phyloP scores from a whole-genome alignment of 495 filamentous ascomycete genomes.

The Daldinia childiae region DNA sequence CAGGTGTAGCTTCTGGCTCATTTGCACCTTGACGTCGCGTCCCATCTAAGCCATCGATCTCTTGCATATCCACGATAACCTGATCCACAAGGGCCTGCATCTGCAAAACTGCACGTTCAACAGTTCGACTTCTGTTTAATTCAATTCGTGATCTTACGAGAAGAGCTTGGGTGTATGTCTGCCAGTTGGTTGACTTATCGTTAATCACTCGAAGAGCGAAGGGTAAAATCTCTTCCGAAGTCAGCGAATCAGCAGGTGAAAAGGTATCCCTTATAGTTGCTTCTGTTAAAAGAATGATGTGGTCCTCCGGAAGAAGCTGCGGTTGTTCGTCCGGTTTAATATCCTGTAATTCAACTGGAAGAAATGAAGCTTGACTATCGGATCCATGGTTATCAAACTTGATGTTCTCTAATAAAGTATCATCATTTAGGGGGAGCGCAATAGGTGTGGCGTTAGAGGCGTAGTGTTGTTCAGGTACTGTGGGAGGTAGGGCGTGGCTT shows the following conservation, averaged over 20 bases:
- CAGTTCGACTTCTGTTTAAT: conserved; percentile 80
- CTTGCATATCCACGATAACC: conserved; percentile 86
- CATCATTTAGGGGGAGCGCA: conserved; percentile 83
- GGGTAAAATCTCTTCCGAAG: conserved; percentile 89
- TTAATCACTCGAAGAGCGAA: conserved; percentile 89
- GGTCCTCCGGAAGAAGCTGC: conserved; percentile 80
- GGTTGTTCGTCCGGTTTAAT: conserved; percentile 85
- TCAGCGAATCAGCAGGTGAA: conserved; percentile 82
- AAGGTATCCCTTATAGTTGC: conserved; percentile 90
- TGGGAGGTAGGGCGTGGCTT: conserved; percentile 58
- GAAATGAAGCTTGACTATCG: conserved; percentile 52
- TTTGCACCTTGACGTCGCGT: neutral
- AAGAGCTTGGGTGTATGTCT: conserved; percentile 93
- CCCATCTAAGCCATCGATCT: conserved; percentile 45
- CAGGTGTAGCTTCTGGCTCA: conserved; percentile 15
- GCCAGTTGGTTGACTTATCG: conserved; percentile 95
- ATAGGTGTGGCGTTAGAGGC: conserved; percentile 59
- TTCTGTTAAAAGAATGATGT: conserved; percentile 81
- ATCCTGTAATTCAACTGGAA: conserved; percentile 67
- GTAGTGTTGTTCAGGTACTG: neutral
- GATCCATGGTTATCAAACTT: conserved; percentile 70
- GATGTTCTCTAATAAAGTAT: conserved; percentile 90
- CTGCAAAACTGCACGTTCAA: conserved; percentile 89
- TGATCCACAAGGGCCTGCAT: conserved; percentile 97
- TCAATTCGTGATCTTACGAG: conserved; percentile 90